These are phyloP conservation scores for Aphanomyces stellatus DNA, from an alignment of 352 stramenopile genomes.

Conservation along the genomic window DNA sequence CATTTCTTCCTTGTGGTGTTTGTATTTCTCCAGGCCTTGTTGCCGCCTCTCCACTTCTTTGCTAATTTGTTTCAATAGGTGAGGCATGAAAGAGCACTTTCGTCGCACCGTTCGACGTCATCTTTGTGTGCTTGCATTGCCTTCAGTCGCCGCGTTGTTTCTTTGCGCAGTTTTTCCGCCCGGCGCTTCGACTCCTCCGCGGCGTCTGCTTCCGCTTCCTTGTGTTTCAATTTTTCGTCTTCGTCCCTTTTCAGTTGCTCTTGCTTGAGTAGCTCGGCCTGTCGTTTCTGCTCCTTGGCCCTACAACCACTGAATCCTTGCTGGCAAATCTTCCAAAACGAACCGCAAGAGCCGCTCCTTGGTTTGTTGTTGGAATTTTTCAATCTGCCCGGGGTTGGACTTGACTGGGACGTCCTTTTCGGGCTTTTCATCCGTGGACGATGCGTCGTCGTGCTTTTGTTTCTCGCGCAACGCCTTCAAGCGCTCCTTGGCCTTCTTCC, in stretches of 20 bases:
- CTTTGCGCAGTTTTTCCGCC: constrained; percentile 37
- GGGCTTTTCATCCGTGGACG: neutral
- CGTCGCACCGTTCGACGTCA: constrained; percentile 37
- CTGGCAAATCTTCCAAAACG: no score
- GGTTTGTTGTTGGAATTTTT: constrained; percentile 18
- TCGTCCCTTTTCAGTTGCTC: constrained; percentile 11
- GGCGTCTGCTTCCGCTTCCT: constrained; percentile 23
- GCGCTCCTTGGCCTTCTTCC: constrained; percentile 38
- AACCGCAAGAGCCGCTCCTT: constrained; percentile 12
- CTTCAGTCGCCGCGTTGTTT: constrained; percentile 40
- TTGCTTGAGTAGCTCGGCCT: constrained; percentile 16
- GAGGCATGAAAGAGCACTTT: neutral
- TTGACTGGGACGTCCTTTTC: neutral
- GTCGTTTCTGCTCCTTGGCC: constrained; percentile 15
- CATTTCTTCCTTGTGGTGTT: constrained; percentile 46
- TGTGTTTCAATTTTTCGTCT: neutral
- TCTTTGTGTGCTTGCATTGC: constrained; percentile 33
- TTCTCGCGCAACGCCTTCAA: constrained; percentile 22
- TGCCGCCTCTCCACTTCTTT: constrained; percentile 44
- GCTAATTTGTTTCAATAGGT: constrained; percentile 21
- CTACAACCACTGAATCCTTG: no score
- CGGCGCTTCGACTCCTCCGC: constrained; percentile 26
- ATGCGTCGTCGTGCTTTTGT: neutral
- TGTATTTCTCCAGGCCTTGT: constrained; percentile 41
- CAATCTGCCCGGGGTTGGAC: neutral